phyloP scores from a whole-genome alignment of 2,329 filamentous ascomycete genomes.

The Hyphodiscus sp. region DNA sequence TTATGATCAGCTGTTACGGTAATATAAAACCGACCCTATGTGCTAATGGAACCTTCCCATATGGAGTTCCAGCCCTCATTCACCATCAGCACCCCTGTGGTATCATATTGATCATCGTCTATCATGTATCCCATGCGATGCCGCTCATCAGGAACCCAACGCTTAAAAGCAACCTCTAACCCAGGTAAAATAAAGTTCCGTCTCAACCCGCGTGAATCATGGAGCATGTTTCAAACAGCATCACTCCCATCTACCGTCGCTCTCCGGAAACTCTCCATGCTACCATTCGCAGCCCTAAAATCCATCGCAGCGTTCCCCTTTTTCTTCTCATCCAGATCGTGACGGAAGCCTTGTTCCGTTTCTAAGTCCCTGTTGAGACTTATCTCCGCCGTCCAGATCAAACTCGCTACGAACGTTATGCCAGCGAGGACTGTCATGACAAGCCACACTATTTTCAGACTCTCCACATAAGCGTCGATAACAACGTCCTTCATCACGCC shows the following conservation, averaged over 20 bases:
- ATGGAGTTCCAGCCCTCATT: no score
- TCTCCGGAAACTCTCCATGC: neutral
- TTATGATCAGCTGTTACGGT: no score
- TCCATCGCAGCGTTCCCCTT: neutral
- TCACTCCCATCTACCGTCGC: neutral
- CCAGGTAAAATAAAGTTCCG: no score
- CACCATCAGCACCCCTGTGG: no score
- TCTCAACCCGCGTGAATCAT: neutral
- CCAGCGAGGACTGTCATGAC: constrained; percentile 20
- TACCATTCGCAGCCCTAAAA: neutral
- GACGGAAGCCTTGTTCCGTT: constrained; percentile 14
- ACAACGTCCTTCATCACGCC: constrained; percentile 8
- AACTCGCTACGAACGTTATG: constrained; percentile 28
- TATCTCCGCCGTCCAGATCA: constrained; percentile 38
- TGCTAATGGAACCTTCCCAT: no score
- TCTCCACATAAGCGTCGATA: constrained; percentile 16
- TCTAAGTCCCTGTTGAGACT: constrained; percentile 15
- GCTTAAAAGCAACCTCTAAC: no score
- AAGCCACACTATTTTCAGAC: constrained; percentile 21
- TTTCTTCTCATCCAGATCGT: neutral
- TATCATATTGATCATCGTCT: no score
- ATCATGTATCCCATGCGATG: no score
- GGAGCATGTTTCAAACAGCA: neutral
- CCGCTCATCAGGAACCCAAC: no score
- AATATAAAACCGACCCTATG: no score